phyloP scores from a whole-genome alignment of 2,329 filamentous ascomycete species.

The Pyrenophora tritici-repentis region DNA sequence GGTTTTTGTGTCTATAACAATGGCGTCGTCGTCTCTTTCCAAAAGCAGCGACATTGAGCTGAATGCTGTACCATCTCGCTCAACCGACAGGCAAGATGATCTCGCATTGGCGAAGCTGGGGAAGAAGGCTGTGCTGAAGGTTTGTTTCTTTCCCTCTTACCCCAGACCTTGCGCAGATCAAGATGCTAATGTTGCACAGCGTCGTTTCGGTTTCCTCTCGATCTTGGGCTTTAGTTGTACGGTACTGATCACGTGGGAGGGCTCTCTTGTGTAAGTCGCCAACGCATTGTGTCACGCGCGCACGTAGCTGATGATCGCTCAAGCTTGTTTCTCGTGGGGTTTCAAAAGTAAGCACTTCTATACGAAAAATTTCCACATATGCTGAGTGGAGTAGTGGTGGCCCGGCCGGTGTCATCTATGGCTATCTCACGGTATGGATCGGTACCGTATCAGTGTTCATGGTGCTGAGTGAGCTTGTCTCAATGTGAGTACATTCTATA shows the following conservation, averaged over 20 bases:
- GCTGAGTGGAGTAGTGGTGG: constrained; percentile 28
- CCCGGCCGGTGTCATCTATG: constrained; percentile 38
- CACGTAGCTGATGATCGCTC: constrained; percentile 8
- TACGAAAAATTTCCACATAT: background rate
- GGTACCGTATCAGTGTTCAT: constrained; percentile 37
- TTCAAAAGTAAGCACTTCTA: constrained; percentile 23
- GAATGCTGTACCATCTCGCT: constrained; percentile 6
- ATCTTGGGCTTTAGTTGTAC: constrained; percentile 38
- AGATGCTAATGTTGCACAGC: constrained; percentile 12
- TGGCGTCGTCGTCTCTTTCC: constrained; percentile 11
- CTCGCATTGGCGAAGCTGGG: constrained; percentile 27
- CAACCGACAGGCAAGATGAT: constrained; percentile 21
- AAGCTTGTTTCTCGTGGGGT: constrained; percentile 25
- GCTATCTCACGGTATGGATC: constrained; percentile 36
- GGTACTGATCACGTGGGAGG: constrained; percentile 39
- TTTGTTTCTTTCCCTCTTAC: background rate
- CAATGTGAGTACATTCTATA: constrained; percentile 27
- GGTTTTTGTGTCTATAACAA: constrained; percentile 4
- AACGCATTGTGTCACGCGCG: background rate
- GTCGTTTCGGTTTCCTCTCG: constrained; percentile 34
- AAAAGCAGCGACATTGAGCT: constrained; percentile 24
- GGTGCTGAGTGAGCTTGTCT: constrained; percentile 40
- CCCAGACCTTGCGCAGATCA: background rate
- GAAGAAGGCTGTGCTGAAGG: constrained; percentile 33
- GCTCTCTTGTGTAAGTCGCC: constrained; percentile 25